Conservation (phyloP, 345 rosid genomes). For the Salix dunnii region DNA sequence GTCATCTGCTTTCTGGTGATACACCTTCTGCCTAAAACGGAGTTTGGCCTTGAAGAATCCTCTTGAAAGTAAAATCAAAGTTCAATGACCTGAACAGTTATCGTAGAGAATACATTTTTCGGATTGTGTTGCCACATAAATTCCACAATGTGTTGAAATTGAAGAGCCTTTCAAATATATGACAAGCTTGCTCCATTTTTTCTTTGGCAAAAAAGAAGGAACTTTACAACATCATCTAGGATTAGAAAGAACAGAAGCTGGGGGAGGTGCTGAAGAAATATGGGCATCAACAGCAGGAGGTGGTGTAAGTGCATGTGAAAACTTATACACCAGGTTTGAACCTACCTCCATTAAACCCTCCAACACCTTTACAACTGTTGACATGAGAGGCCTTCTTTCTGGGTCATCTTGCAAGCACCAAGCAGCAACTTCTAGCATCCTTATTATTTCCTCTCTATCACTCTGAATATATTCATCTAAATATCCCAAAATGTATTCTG, state of each 20-base stretch:
- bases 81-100: neutral
- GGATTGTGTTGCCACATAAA: neutral
- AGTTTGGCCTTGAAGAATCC: neutral
- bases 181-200: neutral
- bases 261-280: neutral
- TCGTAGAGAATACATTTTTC: too few species aligned
- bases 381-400: neutral
- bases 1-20: neutral
- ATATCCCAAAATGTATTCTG: neutral
- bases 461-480: neutral
- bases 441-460: neutral
- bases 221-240: slow-evolving; percentile 1
- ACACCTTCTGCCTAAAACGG: neutral
- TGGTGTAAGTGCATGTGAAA: neutral
- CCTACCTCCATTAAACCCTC: neutral
- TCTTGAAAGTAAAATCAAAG: neutral
- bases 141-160: neutral
- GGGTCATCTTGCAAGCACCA: slow-evolving; percentile 5
- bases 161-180: too few species aligned
- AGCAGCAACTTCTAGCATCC: neutral
- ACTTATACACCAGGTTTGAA: neutral
- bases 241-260: neutral
- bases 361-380: neutral
- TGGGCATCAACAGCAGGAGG: neutral
- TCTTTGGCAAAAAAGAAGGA: neutral